phyloP scores from a whole-genome alignment of 257 asterid genomes.

The Eucommia ulmoides region DNA sequence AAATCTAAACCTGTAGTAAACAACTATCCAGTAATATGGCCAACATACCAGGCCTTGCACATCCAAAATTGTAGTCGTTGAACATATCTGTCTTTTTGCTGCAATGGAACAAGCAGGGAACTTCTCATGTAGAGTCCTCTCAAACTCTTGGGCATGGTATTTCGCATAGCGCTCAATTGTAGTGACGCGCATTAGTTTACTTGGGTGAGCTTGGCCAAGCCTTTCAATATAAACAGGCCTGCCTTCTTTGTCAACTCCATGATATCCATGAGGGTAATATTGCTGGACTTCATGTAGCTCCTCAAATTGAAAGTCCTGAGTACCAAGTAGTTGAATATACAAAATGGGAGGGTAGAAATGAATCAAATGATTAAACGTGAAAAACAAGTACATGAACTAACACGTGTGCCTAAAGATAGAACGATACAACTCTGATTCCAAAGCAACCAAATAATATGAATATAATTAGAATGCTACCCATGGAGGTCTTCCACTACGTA shows the following conservation, averaged over 20 bases:
- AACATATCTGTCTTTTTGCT: constrained; percentile 66
- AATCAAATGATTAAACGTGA: too few relatives aligned
- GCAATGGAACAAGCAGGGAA: constrained; percentile 94
- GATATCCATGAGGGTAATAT: constrained; percentile 95
- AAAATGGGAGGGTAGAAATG: too few relatives aligned
- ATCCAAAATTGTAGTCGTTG: constrained; percentile 82
- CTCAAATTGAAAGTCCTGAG: constrained; percentile 70
- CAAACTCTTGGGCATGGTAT: constrained; percentile 94
- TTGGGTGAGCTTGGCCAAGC: constrained; percentile 86
- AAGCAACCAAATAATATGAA: too few relatives aligned
- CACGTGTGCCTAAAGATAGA: too few relatives aligned
- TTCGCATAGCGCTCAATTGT: constrained; percentile 67
- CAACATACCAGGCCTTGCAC: constrained; percentile 89
- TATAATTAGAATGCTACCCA: too few relatives aligned
- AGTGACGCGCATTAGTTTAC: constrained; percentile 65
- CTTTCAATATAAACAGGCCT: constrained; percentile 93
- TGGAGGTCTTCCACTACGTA: too few relatives aligned
- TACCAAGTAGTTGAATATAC: too few relatives aligned
- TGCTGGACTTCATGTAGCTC: constrained; percentile 86
- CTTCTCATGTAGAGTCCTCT: constrained; percentile 71
- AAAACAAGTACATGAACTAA: too few relatives aligned
- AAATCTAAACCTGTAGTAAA: too few relatives aligned
- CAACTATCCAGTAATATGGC: constrained; percentile 7
- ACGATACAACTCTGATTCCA: too few relatives aligned
- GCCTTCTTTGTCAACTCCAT: constrained; percentile 96